A percentile compares a stretch with the other conserved stretches of the same genome.
phyloP scores from a whole-genome alignment of 176 grass and related monocot species.

The Juncus inflexus region DNA sequence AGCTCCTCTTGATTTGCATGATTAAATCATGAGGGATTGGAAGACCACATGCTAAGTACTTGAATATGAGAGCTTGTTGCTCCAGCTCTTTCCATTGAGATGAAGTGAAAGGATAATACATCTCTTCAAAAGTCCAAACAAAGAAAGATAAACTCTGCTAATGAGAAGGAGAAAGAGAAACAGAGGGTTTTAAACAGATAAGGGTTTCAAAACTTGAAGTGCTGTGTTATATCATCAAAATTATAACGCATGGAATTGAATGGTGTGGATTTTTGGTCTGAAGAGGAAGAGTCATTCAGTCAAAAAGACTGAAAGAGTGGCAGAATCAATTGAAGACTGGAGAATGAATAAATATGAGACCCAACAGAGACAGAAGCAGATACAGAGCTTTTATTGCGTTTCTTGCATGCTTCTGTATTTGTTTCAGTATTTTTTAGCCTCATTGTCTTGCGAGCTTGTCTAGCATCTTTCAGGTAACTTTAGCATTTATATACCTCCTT shows the following conservation, averaged over 20 bases:
- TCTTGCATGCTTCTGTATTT: neutral
- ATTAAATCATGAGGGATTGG: constrained; percentile 75
- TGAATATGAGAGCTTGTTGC: constrained; percentile 76
- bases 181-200: neutral
- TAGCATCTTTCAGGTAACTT: too few species aligned
- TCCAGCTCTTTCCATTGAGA: constrained; percentile 80
- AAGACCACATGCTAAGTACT: constrained; percentile 71
- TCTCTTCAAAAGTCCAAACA: constrained; percentile 7
- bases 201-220: neutral
- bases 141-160: neutral
- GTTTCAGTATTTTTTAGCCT: too few species aligned
- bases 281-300: constrained; percentile 31
- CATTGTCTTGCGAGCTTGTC: too few species aligned
- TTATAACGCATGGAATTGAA: constrained; percentile 8
- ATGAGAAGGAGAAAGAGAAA: constrained; percentile 13
- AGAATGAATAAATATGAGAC: constrained; percentile 10
- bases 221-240: constrained; percentile 1
- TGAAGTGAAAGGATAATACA: constrained; percentile 51
- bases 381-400: neutral
- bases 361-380: constrained; percentile 1
- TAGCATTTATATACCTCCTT: too few species aligned
- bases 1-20: constrained; percentile 34
- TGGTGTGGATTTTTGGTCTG: constrained; percentile 27
- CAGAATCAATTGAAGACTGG: constrained; percentile 10
- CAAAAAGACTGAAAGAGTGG: constrained; percentile 15